phyloP scores from a whole-genome alignment of 192 early-diverging fungal genomes.

The Linderina pennispora region DNA sequence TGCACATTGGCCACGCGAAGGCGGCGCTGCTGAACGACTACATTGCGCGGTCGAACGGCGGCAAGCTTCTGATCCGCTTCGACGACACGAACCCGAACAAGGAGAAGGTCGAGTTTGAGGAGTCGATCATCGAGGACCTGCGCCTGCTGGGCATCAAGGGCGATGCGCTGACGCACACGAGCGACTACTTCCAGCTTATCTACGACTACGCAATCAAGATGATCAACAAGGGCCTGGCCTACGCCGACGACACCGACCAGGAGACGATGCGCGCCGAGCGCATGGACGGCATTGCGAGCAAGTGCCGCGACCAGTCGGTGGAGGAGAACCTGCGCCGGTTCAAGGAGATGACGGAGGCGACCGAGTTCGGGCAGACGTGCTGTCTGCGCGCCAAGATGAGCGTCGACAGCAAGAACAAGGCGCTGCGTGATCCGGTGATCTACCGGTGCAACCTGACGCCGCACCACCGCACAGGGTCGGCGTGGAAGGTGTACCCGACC shows the following conservation, averaged over 20 bases:
- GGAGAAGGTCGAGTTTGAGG: slow-evolving; percentile 96
- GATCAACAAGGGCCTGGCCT: slow-evolving; percentile 85
- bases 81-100: slow-evolving; percentile 99
- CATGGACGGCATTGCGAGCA: slow-evolving; percentile 72
- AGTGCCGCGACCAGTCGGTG: slow-evolving; percentile 75
- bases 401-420: slow-evolving; percentile 80
- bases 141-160: slow-evolving; percentile 76
- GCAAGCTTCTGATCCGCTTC: slow-evolving; percentile 92
- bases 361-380: slow-evolving; percentile 73
- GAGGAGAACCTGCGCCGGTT: slow-evolving; percentile 90
- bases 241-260: slow-evolving; percentile 88
- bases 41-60: slow-evolving; percentile 86
- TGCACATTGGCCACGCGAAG: slow-evolving; percentile 99
- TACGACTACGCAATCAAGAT: slow-evolving; percentile 80
- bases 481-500: slow-evolving; percentile 97
- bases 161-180: slow-evolving; percentile 79
- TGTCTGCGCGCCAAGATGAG: slow-evolving; percentile 95
- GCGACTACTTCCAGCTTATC: slow-evolving; percentile 84
- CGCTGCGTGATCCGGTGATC: slow-evolving; percentile 94
- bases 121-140: slow-evolving; percentile 92
- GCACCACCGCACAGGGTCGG: slow-evolving; percentile 85
- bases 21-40: slow-evolving; percentile 97
- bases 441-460: slow-evolving; percentile 86
- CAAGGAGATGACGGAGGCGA: slow-evolving; percentile 86
- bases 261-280: slow-evolving; percentile 86